phyloP scores from a whole-genome alignment of 331 rosid species.

The Quercus phellos region DNA sequence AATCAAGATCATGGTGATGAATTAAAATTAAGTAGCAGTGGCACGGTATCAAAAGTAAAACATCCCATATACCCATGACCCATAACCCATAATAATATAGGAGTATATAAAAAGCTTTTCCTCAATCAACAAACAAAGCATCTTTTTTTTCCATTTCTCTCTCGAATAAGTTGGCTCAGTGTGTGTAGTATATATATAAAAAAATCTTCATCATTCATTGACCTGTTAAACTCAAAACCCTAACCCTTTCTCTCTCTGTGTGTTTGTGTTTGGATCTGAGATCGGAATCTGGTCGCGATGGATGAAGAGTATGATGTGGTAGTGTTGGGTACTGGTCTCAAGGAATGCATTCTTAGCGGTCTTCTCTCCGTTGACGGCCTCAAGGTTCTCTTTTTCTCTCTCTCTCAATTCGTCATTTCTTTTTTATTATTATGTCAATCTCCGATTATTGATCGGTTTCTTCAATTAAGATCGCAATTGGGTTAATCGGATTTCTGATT shows the following conservation, averaged over 20 bases:
- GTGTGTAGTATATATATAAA: no score
- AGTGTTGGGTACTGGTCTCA: slow-evolving; percentile 80
- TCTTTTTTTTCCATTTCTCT: not conserved
- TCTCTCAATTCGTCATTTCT: not conserved
- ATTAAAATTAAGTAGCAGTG: no score
- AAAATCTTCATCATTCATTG: not conserved
- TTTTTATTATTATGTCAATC: not conserved
- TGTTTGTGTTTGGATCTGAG: not conserved
- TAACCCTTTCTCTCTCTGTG: not conserved
- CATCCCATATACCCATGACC: no score
- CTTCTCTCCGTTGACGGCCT: slow-evolving; percentile 93
- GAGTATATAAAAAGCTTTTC: not conserved
- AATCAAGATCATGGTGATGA: no score
- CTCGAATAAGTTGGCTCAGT: not conserved
- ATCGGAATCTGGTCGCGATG: slow-evolving; percentile 21
- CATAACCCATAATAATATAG: no score
- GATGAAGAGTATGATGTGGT: slow-evolving; percentile 82
- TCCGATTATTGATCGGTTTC: not conserved
- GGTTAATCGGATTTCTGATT: not conserved
- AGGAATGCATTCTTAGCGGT: slow-evolving; percentile 88
- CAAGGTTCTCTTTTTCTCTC: slow-evolving; percentile 34
- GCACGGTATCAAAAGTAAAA: no score
- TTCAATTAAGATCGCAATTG: not conserved
- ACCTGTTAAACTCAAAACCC: not conserved
- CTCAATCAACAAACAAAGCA: not conserved